phyloP scores from a whole-genome alignment of 148 eudicot species.

The Pharnaceum exiguum region DNA sequence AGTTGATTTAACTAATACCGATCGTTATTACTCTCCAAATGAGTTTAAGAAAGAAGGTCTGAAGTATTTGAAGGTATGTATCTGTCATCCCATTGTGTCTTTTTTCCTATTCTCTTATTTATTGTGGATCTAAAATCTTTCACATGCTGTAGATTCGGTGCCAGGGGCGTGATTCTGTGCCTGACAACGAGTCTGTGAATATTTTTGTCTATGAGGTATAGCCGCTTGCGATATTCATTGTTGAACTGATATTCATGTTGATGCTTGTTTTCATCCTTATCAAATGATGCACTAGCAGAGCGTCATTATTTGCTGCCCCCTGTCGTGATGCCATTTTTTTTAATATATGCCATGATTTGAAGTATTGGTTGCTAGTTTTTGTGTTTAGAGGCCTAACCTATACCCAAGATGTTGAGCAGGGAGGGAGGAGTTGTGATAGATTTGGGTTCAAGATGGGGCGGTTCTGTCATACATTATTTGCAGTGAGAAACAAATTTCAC shows the following conservation, averaged over 20 bases:
- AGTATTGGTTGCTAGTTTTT: no score
- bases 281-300: no score
- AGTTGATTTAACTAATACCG: constrained; percentile 95
- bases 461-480: no score
- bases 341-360: no score
- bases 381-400: no score
- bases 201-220: constrained; percentile 80
- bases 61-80: constrained; percentile 80
- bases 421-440: no score
- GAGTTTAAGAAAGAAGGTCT: constrained; percentile 83
- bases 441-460: no score
- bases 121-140: constrained; percentile 3
- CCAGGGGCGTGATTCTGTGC: constrained; percentile 95
- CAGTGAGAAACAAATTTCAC: no score
- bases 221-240: background rate
- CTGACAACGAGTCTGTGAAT: constrained; percentile 93
- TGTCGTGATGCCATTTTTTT: no score
- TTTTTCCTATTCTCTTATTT: background rate
- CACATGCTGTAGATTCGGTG: constrained; percentile 82
- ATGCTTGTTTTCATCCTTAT: background rate
- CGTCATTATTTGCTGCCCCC: no score
- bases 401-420: no score
- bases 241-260: background rate
- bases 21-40: constrained; percentile 67
- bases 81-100: background rate